Evolutionary conservation across 371 early-diverging fungal genomes (phyloP).

Genomic region (Chytridium lagenaria): DNA sequence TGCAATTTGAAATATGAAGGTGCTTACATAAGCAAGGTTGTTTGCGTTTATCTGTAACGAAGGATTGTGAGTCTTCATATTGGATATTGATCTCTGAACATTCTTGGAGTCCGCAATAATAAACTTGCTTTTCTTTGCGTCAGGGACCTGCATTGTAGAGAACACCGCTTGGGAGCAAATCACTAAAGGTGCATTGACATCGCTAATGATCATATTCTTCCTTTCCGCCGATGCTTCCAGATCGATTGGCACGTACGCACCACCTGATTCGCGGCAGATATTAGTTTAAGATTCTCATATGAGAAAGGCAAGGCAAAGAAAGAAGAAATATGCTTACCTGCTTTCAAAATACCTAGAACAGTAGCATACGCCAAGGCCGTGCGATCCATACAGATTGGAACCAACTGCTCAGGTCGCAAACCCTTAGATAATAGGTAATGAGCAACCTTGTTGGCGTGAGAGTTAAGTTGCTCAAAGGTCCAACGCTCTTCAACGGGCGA

Average conservation of each 20-base stretch:
- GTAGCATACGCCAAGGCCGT: slow-evolving; percentile 33
- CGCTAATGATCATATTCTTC: slow-evolving; percentile 17
- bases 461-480: slow-evolving; percentile 33
- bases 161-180: neutral
- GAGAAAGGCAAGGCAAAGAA: neutral
- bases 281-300: neutral
- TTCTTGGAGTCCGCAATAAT: slow-evolving; percentile 25
- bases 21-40: neutral
- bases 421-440: slow-evolving; percentile 12
- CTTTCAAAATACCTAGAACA: slow-evolving; percentile 40
- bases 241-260: slow-evolving; percentile 46
- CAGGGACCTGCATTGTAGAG: neutral
- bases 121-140: slow-evolving; percentile 13
- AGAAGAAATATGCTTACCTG: slow-evolving; percentile 5
- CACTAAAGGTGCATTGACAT: neutral
- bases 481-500: neutral
- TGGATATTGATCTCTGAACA: neutral
- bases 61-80: slow-evolving; percentile 15
- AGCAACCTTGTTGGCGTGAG: slow-evolving; percentile 26
- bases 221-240: slow-evolving; percentile 23
- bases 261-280: slow-evolving; percentile 24
- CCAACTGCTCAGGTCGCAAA: slow-evolving; percentile 10
- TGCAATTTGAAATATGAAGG: too few relatives aligned
- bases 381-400: slow-evolving; percentile 28
- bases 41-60: neutral